Evolutionary conservation across 345 rosid genomes (phyloP).

Genomic region (Excoecaria cochinchinensis): DNA sequence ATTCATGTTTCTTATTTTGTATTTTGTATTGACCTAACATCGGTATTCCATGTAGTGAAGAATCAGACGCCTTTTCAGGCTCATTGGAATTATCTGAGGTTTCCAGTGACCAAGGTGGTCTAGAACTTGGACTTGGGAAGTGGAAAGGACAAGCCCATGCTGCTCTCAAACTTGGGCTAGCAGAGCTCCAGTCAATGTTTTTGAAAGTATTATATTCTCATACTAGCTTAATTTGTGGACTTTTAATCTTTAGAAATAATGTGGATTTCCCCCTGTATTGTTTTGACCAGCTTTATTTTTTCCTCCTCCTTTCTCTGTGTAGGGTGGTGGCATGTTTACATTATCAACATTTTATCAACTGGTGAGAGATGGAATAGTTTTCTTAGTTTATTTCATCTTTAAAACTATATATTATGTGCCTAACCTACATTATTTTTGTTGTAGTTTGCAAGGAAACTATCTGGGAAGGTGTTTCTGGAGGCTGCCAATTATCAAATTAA

Average conservation of each 20-base stretch:
- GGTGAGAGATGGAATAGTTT: slow-evolving; percentile 44
- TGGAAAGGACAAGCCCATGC: slow-evolving; percentile 66
- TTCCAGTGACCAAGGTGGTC: slow-evolving; percentile 38
- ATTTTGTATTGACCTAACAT: slow-evolving; percentile 17
- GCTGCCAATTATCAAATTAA: slow-evolving; percentile 86
- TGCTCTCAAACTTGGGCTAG: slow-evolving; percentile 53
- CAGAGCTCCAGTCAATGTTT: slow-evolving; percentile 65
- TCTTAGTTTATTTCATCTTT: slow-evolving; percentile 17
- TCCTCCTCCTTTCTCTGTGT: slow-evolving; percentile 21
- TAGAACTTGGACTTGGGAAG: slow-evolving; percentile 70
- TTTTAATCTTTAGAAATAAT: slow-evolving; percentile 9
- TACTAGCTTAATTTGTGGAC: background rate
- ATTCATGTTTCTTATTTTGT: background rate
- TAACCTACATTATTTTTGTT: slow-evolving; percentile 19
- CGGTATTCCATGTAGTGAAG: slow-evolving; percentile 49
- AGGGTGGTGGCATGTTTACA: slow-evolving; percentile 81
- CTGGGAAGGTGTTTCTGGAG: slow-evolving; percentile 64
- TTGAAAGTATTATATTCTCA: slow-evolving; percentile 51
- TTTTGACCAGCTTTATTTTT: background rate
- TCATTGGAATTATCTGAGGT: slow-evolving; percentile 49
- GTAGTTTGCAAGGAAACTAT: slow-evolving; percentile 62
- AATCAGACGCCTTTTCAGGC: slow-evolving; percentile 53
- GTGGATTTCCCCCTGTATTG: background rate
- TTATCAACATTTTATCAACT: slow-evolving; percentile 68
- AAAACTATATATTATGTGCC: slow-evolving; percentile 9